Base-by-base conservation (phyloP, 2,329 filamentous ascomycete genomes). In the Aureobasidium vineae region DNA sequence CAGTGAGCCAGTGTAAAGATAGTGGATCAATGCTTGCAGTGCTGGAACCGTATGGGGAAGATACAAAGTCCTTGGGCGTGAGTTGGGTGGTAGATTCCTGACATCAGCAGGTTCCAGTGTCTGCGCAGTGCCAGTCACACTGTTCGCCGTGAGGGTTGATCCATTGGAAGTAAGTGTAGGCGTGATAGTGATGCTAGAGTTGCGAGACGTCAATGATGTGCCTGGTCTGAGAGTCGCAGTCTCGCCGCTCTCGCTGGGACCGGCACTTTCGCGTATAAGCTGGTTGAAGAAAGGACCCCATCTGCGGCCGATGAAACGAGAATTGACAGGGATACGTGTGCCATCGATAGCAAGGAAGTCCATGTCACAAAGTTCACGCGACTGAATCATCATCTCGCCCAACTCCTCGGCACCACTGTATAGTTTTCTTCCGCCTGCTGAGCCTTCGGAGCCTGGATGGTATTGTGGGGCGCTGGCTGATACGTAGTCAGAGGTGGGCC, bases 251-350 rank as follows among this genome's bases (percentile, higher is more conserved):
- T 90, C 88, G 66, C 89, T 85, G 15, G 86, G 87, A 1, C 87
- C 83, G 2, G 90, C 87, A 5, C 84, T 83, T 77, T 97, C 93
- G 33, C 90, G 87, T 11, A 98, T 82, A 1, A 99, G 84, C 75
- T 96, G 91, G 66, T 97, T 92, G 78, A 99, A 98, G 75, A 96
- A 97, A 0, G 92, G 92, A 0, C 95, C 95, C 95, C 95, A 99
- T 74, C 95, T 84, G 33, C 92, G 86, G 11, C 90, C 89, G 19
- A 98, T 84, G 19, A 99, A 86, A 66, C 92, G 87, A 7, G 95
- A 98, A 77, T 96, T 99, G 71, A 97, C 90, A 0, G 95, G 92
- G 70, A 98, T 92, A 21, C 93, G 87, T 75, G 97, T 94, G 26
- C 94, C 94, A 23, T 90, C 90, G 49, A 97, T 88, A 63, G 94